Evolutionary conservation across 192 early-diverging fungal species (phyloP), one percentile per base, ranked within the genome.

Genomic region (Gryganskiella cystojenkinii): DNA sequence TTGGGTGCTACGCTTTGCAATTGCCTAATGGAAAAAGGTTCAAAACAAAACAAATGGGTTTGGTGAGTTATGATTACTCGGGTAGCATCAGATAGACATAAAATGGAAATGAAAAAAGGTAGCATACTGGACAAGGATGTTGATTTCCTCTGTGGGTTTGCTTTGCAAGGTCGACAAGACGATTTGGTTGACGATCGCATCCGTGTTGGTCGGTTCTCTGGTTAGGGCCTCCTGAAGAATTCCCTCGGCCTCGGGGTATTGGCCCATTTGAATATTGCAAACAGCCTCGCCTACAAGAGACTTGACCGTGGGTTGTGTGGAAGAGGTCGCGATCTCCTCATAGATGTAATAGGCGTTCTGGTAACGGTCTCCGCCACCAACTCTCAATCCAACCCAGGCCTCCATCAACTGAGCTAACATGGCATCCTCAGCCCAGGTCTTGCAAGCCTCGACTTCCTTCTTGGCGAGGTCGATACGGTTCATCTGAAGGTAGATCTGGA

Each of bases 381-480:
- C 71, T 34, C 76, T 81, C 45, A 95, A 81, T 42, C 88, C 90
- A 34, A 90, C 88, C 95, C 95, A 97, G 8, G 95, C 93, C 64
- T 99, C 98, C 45, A 94, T 88, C 49, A 99, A 73, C 78, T 98
- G 95, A 7, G 95, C 94, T 30, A 96, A 71, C n/a, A 93, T 89
- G 1, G 96, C 95, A 81, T 99, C 98, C 75, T 98, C 98, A 0
- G 96, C 90, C 98, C 98, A 99, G 1, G 86, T 56, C 61, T 96
- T 96, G 46, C 92, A 66, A 19, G 81, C 67, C 6, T 87, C 88
- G 11, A 98, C 81, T 55, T 95, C 90, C 74, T 92, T 90, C 46
- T 86, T 90, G 2, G 98, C 98, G 63, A 98, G 71, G 76, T 98
- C 96, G 34, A 90, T 51, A 34, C 96, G 89, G 79, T 96, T 86